phyloP scores from a whole-genome alignment of 2,329 filamentous ascomycete genomes.

The Dactylonectria macrodidyma region DNA sequence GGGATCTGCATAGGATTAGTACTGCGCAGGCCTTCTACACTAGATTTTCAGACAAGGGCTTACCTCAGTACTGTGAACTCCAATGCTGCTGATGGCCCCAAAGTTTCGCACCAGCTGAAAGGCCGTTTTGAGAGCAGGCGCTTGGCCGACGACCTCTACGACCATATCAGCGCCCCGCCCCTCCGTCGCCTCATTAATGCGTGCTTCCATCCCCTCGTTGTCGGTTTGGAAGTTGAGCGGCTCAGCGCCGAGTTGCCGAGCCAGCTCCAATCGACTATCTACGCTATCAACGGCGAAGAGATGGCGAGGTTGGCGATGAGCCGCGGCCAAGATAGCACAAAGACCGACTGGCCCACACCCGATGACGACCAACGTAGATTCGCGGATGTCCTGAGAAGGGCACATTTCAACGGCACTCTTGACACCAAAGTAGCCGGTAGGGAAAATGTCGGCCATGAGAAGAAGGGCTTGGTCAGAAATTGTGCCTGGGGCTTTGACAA shows the following conservation, averaged over 20 bases:
- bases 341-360: slow-evolving; percentile 90
- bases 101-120: slow-evolving; percentile 81
- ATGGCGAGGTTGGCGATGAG: slow-evolving; percentile 82
- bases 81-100: slow-evolving; percentile 81
- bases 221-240: slow-evolving; percentile 84
- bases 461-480: slow-evolving; percentile 83
- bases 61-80: slow-evolving; percentile 82
- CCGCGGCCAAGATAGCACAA: slow-evolving; percentile 84
- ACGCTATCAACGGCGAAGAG: slow-evolving; percentile 87
- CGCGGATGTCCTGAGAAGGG: slow-evolving; percentile 50
- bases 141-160: slow-evolving; percentile 83
- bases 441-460: slow-evolving; percentile 95
- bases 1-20: slow-evolving; percentile 67
- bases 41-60: slow-evolving; percentile 34
- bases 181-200: slow-evolving; percentile 81
- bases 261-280: slow-evolving; percentile 80
- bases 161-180: slow-evolving; percentile 89
- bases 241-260: slow-evolving; percentile 82
- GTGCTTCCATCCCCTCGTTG: slow-evolving; percentile 73
- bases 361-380: slow-evolving; percentile 81
- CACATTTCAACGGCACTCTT: slow-evolving; percentile 81
- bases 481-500: slow-evolving; percentile 76
- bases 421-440: slow-evolving; percentile 87
- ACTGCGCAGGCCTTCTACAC: background rate
- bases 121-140: slow-evolving; percentile 77